phyloP scores from a whole-genome alignment of 345 rosid genomes.

The Excoecaria agallocha region DNA sequence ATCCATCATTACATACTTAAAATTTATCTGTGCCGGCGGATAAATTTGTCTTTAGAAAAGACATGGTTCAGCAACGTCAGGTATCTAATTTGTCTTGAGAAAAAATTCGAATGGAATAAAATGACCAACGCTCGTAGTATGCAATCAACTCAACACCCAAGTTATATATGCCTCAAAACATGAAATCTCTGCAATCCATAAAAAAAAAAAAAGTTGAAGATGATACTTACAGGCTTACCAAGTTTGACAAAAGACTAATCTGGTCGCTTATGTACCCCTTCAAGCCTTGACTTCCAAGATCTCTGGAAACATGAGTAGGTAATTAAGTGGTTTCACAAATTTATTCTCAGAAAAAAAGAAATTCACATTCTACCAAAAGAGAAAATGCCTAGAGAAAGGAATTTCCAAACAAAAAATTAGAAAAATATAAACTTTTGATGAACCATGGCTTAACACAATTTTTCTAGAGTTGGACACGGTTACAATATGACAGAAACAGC shows the following conservation, averaged over 20 bases:
- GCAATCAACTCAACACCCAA: neutral
- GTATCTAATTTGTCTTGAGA: neutral
- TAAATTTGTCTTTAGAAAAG: too few species aligned
- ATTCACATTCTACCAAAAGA: neutral
- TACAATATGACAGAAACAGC: neutral
- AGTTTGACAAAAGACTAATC: conserved; percentile 70
- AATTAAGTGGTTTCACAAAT: neutral
- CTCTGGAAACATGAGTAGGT: conserved; percentile 43
- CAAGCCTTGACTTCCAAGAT: conserved; percentile 89
- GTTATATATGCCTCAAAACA: neutral
- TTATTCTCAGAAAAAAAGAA: neutral
- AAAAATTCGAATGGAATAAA: neutral
- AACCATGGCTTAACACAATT: neutral
- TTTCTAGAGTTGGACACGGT: neutral
- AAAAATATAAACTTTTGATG: neutral
- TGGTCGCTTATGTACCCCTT: conserved; percentile 81
- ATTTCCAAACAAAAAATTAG: neutral
- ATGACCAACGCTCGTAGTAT: neutral
- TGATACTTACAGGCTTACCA: conserved; percentile 86
- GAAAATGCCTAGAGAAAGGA: neutral
- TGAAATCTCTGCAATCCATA: conserved; percentile 1
- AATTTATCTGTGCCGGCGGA: neutral
- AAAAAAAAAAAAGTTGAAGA: conserved; percentile 9
- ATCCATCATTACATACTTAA: neutral
- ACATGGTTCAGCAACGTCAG: neutral